Conservation (phyloP, 2,329 filamentous ascomycete species). For the Pyrenophora seminiperda region DNA sequence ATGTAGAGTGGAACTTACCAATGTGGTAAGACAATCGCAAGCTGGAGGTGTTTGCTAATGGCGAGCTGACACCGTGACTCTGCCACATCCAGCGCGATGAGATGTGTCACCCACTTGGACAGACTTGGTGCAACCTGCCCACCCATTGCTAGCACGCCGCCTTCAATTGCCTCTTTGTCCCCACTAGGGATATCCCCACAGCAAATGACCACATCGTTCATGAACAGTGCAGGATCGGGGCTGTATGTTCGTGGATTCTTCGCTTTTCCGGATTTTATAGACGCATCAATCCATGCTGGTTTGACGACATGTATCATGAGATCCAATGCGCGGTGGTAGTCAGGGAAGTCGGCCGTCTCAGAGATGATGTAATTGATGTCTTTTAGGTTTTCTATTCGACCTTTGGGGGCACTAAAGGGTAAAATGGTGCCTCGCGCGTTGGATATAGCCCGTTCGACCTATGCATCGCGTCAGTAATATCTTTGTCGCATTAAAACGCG, state of each 20-base stretch:
- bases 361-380: conserved; percentile 70
- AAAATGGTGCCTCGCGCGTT: conserved; percentile 57
- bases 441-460: conserved; percentile 56
- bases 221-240: conserved; percentile 88
- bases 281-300: conserved; percentile 77
- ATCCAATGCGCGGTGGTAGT: conserved; percentile 75
- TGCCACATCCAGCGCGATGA: conserved; percentile 80
- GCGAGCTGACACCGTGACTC: conserved; percentile 72
- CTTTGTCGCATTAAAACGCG: conserved; percentile 19
- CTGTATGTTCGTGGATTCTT: conserved; percentile 83
- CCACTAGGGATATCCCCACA: conserved; percentile 82
- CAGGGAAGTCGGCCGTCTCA: conserved; percentile 86
- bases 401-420: conserved; percentile 46
- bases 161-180: conserved; percentile 90
- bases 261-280: conserved; percentile 70
- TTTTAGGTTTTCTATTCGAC: conserved; percentile 49
- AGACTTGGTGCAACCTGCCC: conserved; percentile 77
- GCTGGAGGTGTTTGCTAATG: conserved; percentile 67
- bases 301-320: conserved; percentile 84
- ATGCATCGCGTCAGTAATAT: conserved; percentile 25
- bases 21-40: conserved; percentile 88
- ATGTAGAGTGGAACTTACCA: conserved; percentile 63
- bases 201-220: conserved; percentile 80
- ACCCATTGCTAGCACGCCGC: conserved; percentile 86
- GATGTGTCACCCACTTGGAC: conserved; percentile 79